Conservation (phyloP, 73 alveolate genomes). For the Paramecium octaurelia region DNA sequence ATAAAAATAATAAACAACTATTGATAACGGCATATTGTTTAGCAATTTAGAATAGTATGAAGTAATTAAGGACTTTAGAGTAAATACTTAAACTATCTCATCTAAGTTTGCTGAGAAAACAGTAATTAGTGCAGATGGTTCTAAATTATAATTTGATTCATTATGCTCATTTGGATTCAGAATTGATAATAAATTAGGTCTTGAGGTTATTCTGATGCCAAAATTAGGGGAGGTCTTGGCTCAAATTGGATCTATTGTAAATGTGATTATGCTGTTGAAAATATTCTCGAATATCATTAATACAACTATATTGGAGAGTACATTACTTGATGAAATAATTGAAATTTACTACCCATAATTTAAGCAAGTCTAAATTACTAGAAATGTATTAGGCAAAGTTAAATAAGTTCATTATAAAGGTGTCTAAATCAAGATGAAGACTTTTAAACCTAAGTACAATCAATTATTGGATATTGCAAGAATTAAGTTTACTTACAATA, state of each 20-base stretch:
- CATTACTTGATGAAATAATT: background rate
- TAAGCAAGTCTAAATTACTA: background rate
- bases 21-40: background rate
- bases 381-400: background rate
- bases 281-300: background rate
- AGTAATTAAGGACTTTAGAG: background rate
- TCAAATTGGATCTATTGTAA: constrained; percentile 1
- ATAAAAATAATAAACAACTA: background rate
- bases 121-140: background rate
- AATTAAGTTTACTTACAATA: background rate
- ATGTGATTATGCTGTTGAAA: background rate
- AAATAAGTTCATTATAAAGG: background rate
- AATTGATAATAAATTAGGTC: background rate
- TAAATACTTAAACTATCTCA: background rate
- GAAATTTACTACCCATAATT: background rate
- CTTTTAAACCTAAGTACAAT: background rate
- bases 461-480: background rate
- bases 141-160: background rate
- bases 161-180: background rate
- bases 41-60: background rate
- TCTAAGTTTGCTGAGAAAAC: background rate
- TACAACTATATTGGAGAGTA: background rate
- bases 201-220: background rate
- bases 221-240: constrained; percentile 37
- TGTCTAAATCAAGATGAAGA: background rate